Evolutionary conservation across 2,329 filamentous ascomycete genomes (phyloP).

Genomic region (Hymenoscyphus fructigenus): DNA sequence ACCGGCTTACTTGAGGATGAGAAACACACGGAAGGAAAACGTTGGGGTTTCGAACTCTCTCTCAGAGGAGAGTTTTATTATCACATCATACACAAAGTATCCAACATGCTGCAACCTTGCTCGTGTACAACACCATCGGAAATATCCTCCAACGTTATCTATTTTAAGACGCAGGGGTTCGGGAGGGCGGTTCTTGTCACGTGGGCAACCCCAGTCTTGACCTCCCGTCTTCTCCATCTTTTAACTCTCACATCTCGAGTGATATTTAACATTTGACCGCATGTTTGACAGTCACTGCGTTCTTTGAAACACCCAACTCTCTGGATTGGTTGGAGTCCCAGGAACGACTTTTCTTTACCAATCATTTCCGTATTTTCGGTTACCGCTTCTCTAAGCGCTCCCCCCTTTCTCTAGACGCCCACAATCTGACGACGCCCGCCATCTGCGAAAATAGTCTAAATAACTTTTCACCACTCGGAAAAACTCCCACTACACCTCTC

Average conservation of each 20-base stretch:
- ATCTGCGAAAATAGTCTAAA: conserved; percentile 7
- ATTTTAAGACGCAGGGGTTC: not conserved
- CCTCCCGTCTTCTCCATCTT: not conserved
- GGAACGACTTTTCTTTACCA: conserved; percentile 3
- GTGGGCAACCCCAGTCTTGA: not conserved
- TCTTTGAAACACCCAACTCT: not conserved
- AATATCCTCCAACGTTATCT: not conserved
- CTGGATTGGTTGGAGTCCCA: not conserved
- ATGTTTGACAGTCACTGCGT: conserved; percentile 2
- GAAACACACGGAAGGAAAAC: not conserved
- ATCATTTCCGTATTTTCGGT: conserved; percentile 6
- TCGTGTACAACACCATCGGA: not conserved
- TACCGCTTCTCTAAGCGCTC: conserved; percentile 26
- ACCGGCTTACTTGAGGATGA: conserved; percentile 10
- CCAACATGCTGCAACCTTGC: not conserved
- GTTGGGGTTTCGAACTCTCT: not conserved
- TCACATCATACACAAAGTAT: no score
- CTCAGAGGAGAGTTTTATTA: not conserved
- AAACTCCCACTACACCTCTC: conserved; percentile 21
- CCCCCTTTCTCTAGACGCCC: conserved; percentile 23
- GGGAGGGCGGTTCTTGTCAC: not conserved
- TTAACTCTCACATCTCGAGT: not conserved
- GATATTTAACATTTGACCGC: not conserved
- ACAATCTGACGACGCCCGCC: conserved; percentile 13
- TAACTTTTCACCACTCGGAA: conserved; percentile 21